phyloP scores from a whole-genome alignment of 2,329 filamentous ascomycete genomes.

The Fusarium sp. region DNA sequence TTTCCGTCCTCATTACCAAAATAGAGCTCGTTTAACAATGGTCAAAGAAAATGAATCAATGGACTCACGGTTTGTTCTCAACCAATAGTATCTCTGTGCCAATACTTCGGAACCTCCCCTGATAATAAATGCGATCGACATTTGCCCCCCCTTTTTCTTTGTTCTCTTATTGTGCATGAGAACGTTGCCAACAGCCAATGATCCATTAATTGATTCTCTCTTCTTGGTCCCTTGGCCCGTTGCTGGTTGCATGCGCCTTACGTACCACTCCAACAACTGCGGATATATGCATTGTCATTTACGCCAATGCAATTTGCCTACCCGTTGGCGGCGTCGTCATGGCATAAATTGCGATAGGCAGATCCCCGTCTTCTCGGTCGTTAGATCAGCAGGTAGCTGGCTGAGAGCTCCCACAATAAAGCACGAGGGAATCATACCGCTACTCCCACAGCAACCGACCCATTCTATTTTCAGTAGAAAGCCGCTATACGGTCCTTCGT shows the following conservation, averaged over 20 bases:
- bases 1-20: constrained; percentile 6
- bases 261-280: constrained; percentile 16
- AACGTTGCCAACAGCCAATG: constrained; percentile 2
- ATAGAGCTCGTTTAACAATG: neutral
- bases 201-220: neutral
- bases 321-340: constrained; percentile 30
- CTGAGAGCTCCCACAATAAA: neutral
- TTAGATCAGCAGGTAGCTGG: constrained; percentile 11
- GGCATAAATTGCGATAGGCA: constrained; percentile 41
- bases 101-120: constrained; percentile 11
- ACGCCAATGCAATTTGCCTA: constrained; percentile 19
- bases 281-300: constrained; percentile 19
- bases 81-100: constrained; percentile 1
- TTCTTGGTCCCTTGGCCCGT: constrained; percentile 30
- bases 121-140: constrained; percentile 38
- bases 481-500: constrained; percentile 8
- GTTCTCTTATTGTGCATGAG: constrained; percentile 19
- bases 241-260: constrained; percentile 25
- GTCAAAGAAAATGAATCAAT: constrained; percentile 5
- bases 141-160: constrained; percentile 22
- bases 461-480: neutral
- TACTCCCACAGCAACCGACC: constrained; percentile 22
- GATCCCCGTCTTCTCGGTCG: constrained; percentile 28
- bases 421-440: constrained; percentile 16
- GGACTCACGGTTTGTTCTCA: neutral